Evolutionary conservation across 805 yeast species (phyloP).

Genomic region (Blastobotrys peoriensis): DNA sequence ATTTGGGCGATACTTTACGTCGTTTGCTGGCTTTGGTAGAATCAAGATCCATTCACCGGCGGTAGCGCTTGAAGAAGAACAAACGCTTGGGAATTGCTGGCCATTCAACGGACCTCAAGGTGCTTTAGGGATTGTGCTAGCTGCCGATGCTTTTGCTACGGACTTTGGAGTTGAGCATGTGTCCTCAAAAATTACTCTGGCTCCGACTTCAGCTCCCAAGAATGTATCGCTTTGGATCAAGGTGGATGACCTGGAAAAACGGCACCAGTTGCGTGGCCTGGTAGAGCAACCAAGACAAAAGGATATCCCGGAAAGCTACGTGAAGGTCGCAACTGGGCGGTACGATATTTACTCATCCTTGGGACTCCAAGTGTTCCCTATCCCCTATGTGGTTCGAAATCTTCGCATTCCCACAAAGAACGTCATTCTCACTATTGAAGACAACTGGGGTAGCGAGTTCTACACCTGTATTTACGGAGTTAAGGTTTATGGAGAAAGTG

Average conservation of each 20-base stretch:
- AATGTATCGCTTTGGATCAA: conserved; percentile 26
- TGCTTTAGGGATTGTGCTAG: conserved; percentile 22
- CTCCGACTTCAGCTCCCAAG: conserved; percentile 26
- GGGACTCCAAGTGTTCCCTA: conserved; percentile 18
- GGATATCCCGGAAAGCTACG: conserved; percentile 14
- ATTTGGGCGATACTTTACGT: conserved; percentile 6
- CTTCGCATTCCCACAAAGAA: conserved; percentile 13
- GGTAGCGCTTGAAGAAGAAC: conserved; percentile 18
- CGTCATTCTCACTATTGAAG: conserved; percentile 22
- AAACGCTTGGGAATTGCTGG: conserved; percentile 29
- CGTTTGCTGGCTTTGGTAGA: conserved; percentile 16
- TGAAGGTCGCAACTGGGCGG: conserved; percentile 17
- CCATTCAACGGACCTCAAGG: conserved; percentile 29
- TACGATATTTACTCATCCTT: conserved; percentile 20
- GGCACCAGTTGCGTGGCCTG: background rate
- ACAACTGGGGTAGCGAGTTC: conserved; percentile 30
- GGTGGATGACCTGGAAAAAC: conserved; percentile 15
- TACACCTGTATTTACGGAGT: conserved; percentile 29
- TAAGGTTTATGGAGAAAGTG: conserved; percentile 22
- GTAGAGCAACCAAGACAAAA: background rate
- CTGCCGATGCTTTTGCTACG: conserved; percentile 19
- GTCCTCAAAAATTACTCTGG: conserved; percentile 17
- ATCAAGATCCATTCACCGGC: conserved; percentile 13
- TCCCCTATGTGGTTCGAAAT: conserved; percentile 16
- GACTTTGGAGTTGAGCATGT: conserved; percentile 26